Conservation (phyloP, 441 rosid genomes). For the Aleurites moluccanus region DNA sequence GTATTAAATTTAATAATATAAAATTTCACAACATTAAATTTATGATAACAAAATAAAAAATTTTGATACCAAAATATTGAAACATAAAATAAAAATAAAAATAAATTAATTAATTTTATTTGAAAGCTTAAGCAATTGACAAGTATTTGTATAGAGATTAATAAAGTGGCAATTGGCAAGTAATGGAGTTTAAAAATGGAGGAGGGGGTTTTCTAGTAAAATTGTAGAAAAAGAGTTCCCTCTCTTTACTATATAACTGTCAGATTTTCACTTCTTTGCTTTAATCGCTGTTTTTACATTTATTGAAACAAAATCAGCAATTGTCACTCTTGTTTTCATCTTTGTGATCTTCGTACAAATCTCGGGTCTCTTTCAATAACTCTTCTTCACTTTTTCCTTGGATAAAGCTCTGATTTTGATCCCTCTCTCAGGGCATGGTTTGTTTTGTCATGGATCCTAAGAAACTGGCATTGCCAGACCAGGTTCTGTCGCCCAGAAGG, state of each 20-base stretch:
- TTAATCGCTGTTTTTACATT: not conserved
- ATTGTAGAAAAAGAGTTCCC: not conserved
- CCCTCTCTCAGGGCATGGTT: not conserved
- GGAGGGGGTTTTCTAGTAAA: constrained; percentile 3
- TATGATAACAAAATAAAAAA: no score
- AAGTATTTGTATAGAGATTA: no score
- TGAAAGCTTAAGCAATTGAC: no score
- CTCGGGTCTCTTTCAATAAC: not conserved
- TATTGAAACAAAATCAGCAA: not conserved
- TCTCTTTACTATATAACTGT: no score
- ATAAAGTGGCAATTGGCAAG: no score
- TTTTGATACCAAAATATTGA: no score
- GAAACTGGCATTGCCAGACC: constrained; percentile 44
- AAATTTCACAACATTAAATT: no score
- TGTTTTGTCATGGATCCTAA: constrained; percentile 41
- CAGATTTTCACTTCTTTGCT: not conserved
- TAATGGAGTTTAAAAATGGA: no score
- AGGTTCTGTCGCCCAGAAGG: constrained; percentile 40
- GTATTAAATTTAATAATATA: no score
- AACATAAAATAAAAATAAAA: no score
- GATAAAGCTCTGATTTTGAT: not conserved
- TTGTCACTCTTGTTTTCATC: not conserved
- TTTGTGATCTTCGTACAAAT: constrained; percentile 7
- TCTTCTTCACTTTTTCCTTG: not conserved
- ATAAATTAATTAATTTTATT: no score